Evolutionary conservation across 2,329 filamentous ascomycete genomes (phyloP), one percentile per base, ranked within the genome.

Genomic region (Fonsecaea erecta): DNA sequence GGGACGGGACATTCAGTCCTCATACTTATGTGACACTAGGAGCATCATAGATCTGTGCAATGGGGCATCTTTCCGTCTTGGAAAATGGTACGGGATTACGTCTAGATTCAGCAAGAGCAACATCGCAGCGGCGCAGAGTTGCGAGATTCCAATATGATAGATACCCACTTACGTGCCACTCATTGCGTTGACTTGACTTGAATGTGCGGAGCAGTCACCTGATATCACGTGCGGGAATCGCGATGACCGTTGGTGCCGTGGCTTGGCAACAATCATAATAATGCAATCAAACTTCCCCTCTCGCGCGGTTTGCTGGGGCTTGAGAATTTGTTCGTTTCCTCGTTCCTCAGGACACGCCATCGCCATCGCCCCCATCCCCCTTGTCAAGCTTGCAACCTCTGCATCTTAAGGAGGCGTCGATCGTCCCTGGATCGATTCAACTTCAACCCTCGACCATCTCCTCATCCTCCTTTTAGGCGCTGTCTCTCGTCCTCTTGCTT

Each of bases 331-430:
- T 34, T 32, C 26, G 12, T 52, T 52, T 57, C 28, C 32, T 58
- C 55, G 21, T 26, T 26, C 9, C 26, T 60, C 57, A 32, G 12
- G 32, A 35, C 35, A 35, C 26, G 21, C 28, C 34, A 56, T 35
- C 21, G 11, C 30, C 40, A 52, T 30, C 51, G 51, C 34, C 28
- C 53, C 53, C 12, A 16, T 40, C 16, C 16, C n/a, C 43, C 8
- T 32, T 34, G 40, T 51, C 46, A 52, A 51, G 32, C 57, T 37
- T 40, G 43, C 43, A 7, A 51, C 43, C 51, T 52, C 21, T 48
- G 51, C 48, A 14, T 60, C 18, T 52, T 32, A 60, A 51, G 57
- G 46, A 51, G 30, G 26, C 24, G 24, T 32, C 35, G 55, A 46
- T 48, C 43, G 43, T 58, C 21, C 37, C 11, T 46, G 1, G 6